Evolutionary conservation across 1,284 basidiomycete genomes (phyloP).

Genomic region (Cryptococcus sp.): DNA sequence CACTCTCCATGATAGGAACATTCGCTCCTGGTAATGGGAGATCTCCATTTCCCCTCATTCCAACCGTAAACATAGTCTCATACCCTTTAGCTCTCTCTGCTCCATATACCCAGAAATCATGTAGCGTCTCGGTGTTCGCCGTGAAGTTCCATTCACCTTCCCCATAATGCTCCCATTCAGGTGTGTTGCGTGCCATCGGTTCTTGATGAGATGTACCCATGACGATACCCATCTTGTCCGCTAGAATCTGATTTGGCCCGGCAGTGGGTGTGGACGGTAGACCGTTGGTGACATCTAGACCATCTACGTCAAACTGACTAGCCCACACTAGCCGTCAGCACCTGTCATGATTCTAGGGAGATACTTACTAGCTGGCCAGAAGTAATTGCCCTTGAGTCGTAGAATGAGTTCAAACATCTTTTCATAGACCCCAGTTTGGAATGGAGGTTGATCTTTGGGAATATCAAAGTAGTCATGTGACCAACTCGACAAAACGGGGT

Average conservation of each 20-base stretch:
- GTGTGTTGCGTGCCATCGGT: constrained; percentile 43
- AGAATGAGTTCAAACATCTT: constrained; percentile 59
- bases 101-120: constrained; percentile 31
- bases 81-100: constrained; percentile 30
- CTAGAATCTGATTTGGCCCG: constrained; percentile 58
- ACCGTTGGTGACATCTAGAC: constrained; percentile 39
- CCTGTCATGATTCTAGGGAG: no score
- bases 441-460: constrained; percentile 21
- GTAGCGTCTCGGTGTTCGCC: constrained; percentile 19
- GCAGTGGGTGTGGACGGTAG: constrained; percentile 16
- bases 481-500: constrained; percentile 57
- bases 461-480: constrained; percentile 49
- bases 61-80: constrained; percentile 33
- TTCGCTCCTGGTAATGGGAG: constrained; percentile 18
- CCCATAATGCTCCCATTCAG: constrained; percentile 19
- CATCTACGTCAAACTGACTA: constrained; percentile 65
- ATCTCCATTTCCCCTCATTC: constrained; percentile 39
- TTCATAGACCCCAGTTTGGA: constrained; percentile 55
- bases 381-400: constrained; percentile 64
- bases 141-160: constrained; percentile 24
- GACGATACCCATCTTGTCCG: constrained; percentile 63
- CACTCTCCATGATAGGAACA: constrained; percentile 29
- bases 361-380: constrained; percentile 54
- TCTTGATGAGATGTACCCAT: constrained; percentile 55
- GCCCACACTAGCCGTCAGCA: constrained; percentile 25